Conservation (phyloP, 2,329 filamentous ascomycete species). For the Colletotrichum chlorophyti region DNA sequence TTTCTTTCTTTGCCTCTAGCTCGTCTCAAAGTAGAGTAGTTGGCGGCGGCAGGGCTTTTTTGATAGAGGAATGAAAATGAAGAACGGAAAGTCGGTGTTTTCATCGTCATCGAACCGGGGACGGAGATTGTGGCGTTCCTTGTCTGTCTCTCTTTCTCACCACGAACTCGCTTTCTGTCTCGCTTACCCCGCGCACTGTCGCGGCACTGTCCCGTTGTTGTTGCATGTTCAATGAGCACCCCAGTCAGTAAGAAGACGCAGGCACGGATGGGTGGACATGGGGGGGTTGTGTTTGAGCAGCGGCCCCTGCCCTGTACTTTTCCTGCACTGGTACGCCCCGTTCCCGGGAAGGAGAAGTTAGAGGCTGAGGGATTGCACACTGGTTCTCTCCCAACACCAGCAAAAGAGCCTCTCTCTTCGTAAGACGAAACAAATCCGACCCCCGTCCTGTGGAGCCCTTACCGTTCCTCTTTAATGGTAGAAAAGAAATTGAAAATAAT, state of each 20-base stretch:
- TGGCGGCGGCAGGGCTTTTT: constrained; percentile 6
- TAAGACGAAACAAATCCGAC: too few species aligned
- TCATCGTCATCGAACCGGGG: constrained; percentile 26
- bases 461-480: too few species aligned
- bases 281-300: constrained; percentile 11
- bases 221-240: too few species aligned
- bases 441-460: too few species aligned
- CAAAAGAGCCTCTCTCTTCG: too few species aligned
- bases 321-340: background rate
- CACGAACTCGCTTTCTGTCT: background rate
- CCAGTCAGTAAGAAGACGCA: constrained; percentile 18
- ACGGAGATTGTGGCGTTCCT: constrained; percentile 27
- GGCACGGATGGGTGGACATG: constrained; percentile 9
- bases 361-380: constrained; percentile 3
- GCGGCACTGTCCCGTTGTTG: constrained; percentile 17
- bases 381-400: too few species aligned
- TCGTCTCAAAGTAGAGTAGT: background rate
- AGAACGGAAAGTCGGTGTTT: too few species aligned
- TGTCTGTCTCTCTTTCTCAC: constrained; percentile 12
- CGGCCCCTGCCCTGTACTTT: background rate
- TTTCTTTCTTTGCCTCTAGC: too few species aligned
- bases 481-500: too few species aligned
- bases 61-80: too few species aligned
- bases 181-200: constrained; percentile 3
- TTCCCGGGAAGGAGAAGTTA: background rate